These are phyloP conservation scores for Yamadazyma conglobata DNA, from an alignment of 1,139 yeast genomes.

Conservation along the genomic window DNA sequence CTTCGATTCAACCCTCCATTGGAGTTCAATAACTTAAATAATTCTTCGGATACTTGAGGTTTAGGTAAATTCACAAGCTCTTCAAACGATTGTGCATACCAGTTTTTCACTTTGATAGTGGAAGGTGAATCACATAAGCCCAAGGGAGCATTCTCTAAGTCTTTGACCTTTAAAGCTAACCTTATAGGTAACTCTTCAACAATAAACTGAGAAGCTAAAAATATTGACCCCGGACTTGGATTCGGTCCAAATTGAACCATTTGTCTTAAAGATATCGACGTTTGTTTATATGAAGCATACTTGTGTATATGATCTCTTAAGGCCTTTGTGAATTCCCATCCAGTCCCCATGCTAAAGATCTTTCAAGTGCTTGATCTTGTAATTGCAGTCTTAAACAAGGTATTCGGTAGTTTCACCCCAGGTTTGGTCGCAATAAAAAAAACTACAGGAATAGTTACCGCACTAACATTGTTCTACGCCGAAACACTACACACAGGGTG, in stretches of 20 bases:
- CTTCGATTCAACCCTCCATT: constrained; percentile 13
- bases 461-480: too few relatives aligned
- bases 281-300: constrained; percentile 75
- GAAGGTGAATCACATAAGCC: constrained; percentile 73
- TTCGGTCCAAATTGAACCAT: constrained; percentile 91
- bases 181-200: constrained; percentile 87
- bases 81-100: constrained; percentile 91
- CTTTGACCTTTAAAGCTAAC: constrained; percentile 81
- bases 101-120: constrained; percentile 71
- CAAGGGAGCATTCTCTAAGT: constrained; percentile 74
- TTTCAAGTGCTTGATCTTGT: too few relatives aligned
- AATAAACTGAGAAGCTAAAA: constrained; percentile 80
- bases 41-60: constrained; percentile 41
- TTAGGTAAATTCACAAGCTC: constrained; percentile 62
- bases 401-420: too few relatives aligned
- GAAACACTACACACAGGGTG: too few relatives aligned
- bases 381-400: too few relatives aligned
- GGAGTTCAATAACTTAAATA: constrained; percentile 32
- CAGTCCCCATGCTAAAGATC: constrained; percentile 42
- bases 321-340: constrained; percentile 43
- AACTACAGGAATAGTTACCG: too few relatives aligned
- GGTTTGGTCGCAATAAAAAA: too few relatives aligned
- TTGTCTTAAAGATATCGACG: constrained; percentile 79
- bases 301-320: constrained; percentile 40
- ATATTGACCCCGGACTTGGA: constrained; percentile 75